phyloP scores from a whole-genome alignment of 148 eudicot species.

The Camellia sinensis region DNA sequence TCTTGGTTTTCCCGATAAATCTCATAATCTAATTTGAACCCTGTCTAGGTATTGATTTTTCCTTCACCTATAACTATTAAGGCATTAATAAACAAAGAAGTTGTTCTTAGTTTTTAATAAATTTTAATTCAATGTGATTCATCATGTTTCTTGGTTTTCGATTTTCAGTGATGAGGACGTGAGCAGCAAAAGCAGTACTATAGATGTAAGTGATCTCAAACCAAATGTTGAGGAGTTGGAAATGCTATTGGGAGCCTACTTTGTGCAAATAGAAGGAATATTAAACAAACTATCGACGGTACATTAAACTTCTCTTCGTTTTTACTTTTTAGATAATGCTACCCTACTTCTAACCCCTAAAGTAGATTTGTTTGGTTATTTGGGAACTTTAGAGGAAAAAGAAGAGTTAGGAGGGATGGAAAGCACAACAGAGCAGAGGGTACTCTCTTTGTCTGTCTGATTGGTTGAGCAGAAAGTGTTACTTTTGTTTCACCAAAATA shows the following conservation, averaged over 20 bases:
- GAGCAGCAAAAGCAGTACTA: neutral
- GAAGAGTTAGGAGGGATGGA: too few species aligned
- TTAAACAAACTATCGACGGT: conserved; percentile 13
- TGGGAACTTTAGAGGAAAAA: neutral
- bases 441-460: too few species aligned
- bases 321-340: neutral
- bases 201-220: neutral
- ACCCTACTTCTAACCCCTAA: too few species aligned
- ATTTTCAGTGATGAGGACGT: neutral
- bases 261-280: conserved; percentile 4
- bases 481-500: too few species aligned
- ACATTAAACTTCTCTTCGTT: neutral
- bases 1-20: neutral
- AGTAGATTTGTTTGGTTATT: neutral
- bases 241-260: conserved; percentile 14
- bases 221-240: conserved; percentile 12
- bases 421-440: too few species aligned
- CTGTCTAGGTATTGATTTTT: neutral
- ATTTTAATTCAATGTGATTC: neutral
- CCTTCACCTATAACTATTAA: too few species aligned
- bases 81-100: neutral
- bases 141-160: neutral
- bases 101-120: neutral
- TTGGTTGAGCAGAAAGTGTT: too few species aligned
- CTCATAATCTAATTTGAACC: neutral